Base-by-base conservation (phyloP, 441 rosid genomes). In the Populus trichocarpa region DNA sequence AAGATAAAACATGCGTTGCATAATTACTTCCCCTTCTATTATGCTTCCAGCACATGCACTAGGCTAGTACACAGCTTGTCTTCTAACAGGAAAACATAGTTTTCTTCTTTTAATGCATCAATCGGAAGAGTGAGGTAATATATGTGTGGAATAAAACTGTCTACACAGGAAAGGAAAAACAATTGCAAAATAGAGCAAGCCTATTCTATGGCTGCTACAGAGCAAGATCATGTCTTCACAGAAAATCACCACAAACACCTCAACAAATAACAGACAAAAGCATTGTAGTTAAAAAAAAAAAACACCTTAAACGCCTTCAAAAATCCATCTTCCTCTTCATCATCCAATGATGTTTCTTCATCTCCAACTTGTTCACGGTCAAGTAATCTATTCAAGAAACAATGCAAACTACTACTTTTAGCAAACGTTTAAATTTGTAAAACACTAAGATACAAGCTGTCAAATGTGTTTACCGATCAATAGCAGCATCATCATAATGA, bases 401-500 rank as follows among this genome's bases (percentile, higher is more conserved):
- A 69, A 38, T 7, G n/a, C 9, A 40, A 42, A 38, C 10, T 10
- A 35, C 23, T 18, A 35, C 13, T 36, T 25, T 35, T 8, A 70
- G 61, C 18, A 9, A 61, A 23, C n/a, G 10, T 69, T 69, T 61
- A 53, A 68, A 46, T 33, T 42, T 67, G 23, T 16, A 35, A 72
- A 65, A 67, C 32, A 36, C 57, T n/a, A 67, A 59, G 50, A 74
- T 70, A 57, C n/a, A 5, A 67, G 72, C 50, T 73, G 53, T 36
- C 38, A 72, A 80, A 78, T 73, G 59, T 65, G 50, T 74, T 61
- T 86, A 91, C 99, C 94, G 87, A 87, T 97, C 98, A 77, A 95
- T 93, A 72, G 99, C 99, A 70, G 97, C 85, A 83, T 88, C 99
- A 84, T 97, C 99, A 63, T 97, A 97, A 84, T 93, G 99, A 81